These are phyloP conservation scores for Pelargonium australe DNA, from an alignment of 441 rosid genomes.

Conservation along the genomic window DNA sequence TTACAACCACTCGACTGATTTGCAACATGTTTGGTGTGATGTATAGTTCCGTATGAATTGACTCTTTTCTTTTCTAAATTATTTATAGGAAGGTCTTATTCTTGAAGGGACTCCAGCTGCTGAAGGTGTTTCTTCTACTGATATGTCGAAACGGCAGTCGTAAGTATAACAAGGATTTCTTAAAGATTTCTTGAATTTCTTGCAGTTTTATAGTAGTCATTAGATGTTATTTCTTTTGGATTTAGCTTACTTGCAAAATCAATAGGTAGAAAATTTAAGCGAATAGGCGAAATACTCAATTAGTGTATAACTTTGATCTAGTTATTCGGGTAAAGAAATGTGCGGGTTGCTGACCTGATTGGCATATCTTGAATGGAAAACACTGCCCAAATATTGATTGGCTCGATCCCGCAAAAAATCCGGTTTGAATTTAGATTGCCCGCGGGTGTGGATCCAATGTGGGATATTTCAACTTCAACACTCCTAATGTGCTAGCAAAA, in stretches of 20 bases:
- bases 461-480: too few relatives aligned
- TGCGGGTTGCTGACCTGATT: too few relatives aligned
- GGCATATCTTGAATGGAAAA: too few relatives aligned
- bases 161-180: constrained; percentile 23
- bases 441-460: too few relatives aligned
- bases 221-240: not conserved
- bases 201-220: not conserved
- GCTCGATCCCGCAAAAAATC: too few relatives aligned
- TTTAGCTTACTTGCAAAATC: not conserved
- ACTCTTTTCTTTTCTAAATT: constrained; percentile 13
- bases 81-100: constrained; percentile 74
- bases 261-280: not conserved
- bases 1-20: constrained; percentile 1
- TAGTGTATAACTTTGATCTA: too few relatives aligned
- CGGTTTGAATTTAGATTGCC: too few relatives aligned
- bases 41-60: not conserved
- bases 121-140: constrained; percentile 74
- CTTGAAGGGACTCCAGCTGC: constrained; percentile 88
- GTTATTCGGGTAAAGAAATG: too few relatives aligned
- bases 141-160: constrained; percentile 66
- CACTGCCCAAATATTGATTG: too few relatives aligned
- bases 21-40: not conserved
- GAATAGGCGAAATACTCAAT: too few relatives aligned
- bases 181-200: too few relatives aligned
- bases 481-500: too few relatives aligned